These are phyloP conservation scores for Rhizomucor miehei DNA, from an alignment of 371 early-diverging fungal species.

Conservation along the genomic window DNA sequence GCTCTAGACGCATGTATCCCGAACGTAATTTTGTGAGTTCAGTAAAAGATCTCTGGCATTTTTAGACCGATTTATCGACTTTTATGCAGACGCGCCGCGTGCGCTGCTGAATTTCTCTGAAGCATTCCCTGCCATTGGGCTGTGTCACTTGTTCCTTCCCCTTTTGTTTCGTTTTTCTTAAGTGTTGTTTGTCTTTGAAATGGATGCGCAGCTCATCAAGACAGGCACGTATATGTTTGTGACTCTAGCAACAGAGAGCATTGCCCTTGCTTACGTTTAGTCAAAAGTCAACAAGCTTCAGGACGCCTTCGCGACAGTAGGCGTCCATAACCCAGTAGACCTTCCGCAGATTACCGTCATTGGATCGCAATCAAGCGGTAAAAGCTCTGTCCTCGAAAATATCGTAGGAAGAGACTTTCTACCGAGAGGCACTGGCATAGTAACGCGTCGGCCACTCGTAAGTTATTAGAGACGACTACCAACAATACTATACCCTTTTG, in stretches of 20 bases:
- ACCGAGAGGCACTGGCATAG: slow-evolving; percentile 96
- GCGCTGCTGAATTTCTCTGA: too few relatives aligned
- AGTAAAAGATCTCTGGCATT: too few relatives aligned
- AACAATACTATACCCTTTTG: not conserved
- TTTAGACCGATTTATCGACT: too few relatives aligned
- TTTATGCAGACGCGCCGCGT: too few relatives aligned
- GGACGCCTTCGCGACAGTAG: slow-evolving; percentile 96
- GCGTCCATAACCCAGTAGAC: slow-evolving; percentile 96
- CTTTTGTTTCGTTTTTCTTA: slow-evolving; percentile 1
- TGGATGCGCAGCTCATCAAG: slow-evolving; percentile 56
- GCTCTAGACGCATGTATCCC: too few relatives aligned
- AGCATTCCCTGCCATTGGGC: too few relatives aligned
- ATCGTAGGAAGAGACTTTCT: slow-evolving; percentile 98
- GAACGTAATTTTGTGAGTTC: too few relatives aligned
- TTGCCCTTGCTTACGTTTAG: too few relatives aligned
- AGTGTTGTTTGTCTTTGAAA: slow-evolving; percentile 5
- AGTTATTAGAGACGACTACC: slow-evolving; percentile 1
- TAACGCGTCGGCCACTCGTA: slow-evolving; percentile 93
- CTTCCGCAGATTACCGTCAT: slow-evolving; percentile 98
- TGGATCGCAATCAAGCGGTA: slow-evolving; percentile 98
- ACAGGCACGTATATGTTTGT: slow-evolving; percentile 38
- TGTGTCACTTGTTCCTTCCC: slow-evolving; percentile 2
- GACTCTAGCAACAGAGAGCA: too few relatives aligned
- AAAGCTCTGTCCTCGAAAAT: slow-evolving; percentile 98
- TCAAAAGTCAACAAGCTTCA: slow-evolving; percentile 84